Evolutionary conservation across 345 rosid genomes (phyloP), one percentile per base, ranked within the genome.

Genomic region (Melaleuca quinquenervia): DNA sequence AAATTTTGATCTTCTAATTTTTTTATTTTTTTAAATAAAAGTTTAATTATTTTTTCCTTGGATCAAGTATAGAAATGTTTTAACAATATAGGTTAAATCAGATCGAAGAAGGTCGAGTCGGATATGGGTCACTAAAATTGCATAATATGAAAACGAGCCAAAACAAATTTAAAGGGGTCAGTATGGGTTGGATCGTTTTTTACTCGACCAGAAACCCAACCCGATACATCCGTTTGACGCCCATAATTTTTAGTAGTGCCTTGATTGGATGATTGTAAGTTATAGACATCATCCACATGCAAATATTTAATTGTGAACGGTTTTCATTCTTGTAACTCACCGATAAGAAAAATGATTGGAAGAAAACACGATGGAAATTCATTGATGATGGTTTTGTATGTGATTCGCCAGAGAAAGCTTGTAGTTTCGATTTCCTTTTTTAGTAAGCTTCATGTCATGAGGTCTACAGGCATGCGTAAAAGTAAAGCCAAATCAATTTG

Each of bases 221-320:
- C n/a, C n/a, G n/a, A n/a, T n/a, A n/a, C n/a, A n/a, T n/a, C n/a
- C n/a, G n/a, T n/a, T n/a, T n/a, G n/a, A n/a, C n/a, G n/a, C n/a
- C 5, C 24, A 36, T 12, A 36, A 11, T 70, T 18, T 9, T 11
- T 10, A 52, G 36, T 18, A 2, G 32, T 3, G 2, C 11, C 3
- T 0, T 36, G 4, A 70, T 18, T 32, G 12, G 3, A 18, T 11
- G 7, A 16, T 32, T 8, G 32, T 22, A 64, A 15, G 2, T 64
- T 18, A 64, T 8, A 11, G 8, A 64, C 5, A 64, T 29, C 0
- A 3, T 7, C 6, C 5, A 9, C 45, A 32, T 32, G 15, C 16
- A 7, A 58, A 58, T 12, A 58, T 11, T 26, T 12, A 26, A 11
- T 5, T 7, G 13, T 6, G 22, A 64, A 22, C 10, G 10, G 16